Percentiles rank a stretch among this genome's conserved stretches.
Evolutionary conservation across 2,329 filamentous ascomycete species (phyloP).

Genomic region (Curvularia sp.): DNA sequence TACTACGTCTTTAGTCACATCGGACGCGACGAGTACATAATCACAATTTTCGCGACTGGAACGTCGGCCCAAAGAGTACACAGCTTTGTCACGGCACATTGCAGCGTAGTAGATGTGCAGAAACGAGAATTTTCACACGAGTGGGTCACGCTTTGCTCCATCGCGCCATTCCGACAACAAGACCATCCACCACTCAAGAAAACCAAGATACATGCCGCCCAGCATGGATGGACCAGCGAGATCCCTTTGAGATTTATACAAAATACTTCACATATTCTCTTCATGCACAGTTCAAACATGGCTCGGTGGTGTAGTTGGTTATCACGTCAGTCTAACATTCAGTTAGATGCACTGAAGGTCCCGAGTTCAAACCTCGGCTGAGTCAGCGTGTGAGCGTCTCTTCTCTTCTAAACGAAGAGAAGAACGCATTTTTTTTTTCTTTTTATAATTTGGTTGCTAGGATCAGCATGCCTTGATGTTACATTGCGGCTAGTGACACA

Average conservation of each 20-base stretch:
- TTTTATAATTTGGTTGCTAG: neutral
- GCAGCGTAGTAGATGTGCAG: neutral
- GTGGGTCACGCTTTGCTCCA: neutral
- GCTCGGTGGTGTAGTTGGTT: constrained; percentile 56
- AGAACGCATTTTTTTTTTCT: neutral
- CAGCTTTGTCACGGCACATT: neutral
- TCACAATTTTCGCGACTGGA: neutral
- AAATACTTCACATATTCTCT: neutral
- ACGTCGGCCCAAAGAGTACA: neutral
- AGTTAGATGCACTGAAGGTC: constrained; percentile 10
- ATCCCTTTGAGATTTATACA: neutral
- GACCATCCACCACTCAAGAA: neutral
- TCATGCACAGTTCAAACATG: constrained; percentile 14
- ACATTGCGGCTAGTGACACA: neutral
- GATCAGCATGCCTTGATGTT: neutral
- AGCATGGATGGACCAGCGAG: neutral
- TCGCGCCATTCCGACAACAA: neutral
- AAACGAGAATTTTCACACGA: constrained; percentile 4
- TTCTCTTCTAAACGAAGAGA: neutral
- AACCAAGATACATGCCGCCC: neutral
- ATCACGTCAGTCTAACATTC: constrained; percentile 56
- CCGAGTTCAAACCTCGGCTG: constrained; percentile 12
- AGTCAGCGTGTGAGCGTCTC: neutral
- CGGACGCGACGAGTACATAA: neutral
- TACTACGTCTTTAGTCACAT: neutral